Evolutionary conservation across 2,329 filamentous ascomycete genomes (phyloP).

Genomic region (Trichoderma brevicompactum): DNA sequence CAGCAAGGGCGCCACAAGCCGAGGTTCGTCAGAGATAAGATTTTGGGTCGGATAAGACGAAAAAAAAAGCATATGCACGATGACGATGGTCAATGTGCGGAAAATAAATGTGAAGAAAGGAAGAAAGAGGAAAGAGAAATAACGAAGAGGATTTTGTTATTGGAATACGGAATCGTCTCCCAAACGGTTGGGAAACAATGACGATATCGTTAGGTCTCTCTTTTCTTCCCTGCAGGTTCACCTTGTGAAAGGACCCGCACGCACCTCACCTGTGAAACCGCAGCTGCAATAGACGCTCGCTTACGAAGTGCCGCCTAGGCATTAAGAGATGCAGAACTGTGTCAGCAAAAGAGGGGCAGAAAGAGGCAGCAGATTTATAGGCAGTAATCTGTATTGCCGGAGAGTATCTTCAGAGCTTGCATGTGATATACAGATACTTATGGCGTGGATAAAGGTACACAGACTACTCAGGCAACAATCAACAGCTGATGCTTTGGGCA

Average conservation of each 20-base stretch:
- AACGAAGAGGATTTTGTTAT: neutral
- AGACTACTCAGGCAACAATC: too few relatives aligned
- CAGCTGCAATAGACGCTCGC: neutral
- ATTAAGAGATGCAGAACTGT: neutral
- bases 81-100: neutral
- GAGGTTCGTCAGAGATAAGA: constrained; percentile 21
- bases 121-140: neutral
- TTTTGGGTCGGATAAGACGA: constrained; percentile 9
- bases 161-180: too few relatives aligned
- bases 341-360: constrained; percentile 21
- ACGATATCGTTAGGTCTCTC: too few relatives aligned
- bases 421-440: too few relatives aligned
- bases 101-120: neutral
- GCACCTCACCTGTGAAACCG: constrained; percentile 3
- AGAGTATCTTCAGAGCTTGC: too few relatives aligned
- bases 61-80: constrained; percentile 5
- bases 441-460: too few relatives aligned
- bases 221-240: too few relatives aligned
- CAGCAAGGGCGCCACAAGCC: constrained; percentile 10
- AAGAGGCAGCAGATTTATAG: neutral
- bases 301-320: neutral
- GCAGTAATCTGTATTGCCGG: neutral
- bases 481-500: neutral
- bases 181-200: too few relatives aligned
- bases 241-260: too few relatives aligned